phyloP scores from a whole-genome alignment of 768 basidiomycete genomes.

The Macrocybe gigantea region DNA sequence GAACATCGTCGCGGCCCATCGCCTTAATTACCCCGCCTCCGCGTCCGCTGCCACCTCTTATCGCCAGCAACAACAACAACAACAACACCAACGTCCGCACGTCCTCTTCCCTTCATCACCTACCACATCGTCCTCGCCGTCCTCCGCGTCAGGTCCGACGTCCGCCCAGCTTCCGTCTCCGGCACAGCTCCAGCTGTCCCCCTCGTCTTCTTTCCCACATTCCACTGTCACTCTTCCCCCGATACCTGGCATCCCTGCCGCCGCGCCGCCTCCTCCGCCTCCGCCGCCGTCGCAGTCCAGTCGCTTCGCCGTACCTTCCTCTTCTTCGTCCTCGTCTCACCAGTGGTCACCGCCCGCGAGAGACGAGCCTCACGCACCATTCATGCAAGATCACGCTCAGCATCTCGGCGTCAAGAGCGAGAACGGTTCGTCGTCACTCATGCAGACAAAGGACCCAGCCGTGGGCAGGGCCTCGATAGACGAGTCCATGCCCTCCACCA shows the following conservation, averaged over 20 bases:
- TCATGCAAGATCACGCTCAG: slow-evolving; percentile 18
- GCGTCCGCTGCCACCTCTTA: no score
- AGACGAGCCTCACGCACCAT: slow-evolving; percentile 12
- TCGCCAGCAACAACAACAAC: slow-evolving; percentile 4
- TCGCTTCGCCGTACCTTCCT: not conserved
- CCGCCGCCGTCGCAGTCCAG: not conserved
- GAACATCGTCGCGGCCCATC: no score
- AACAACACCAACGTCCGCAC: slow-evolving; percentile 5
- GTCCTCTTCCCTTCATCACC: slow-evolving; percentile 7
- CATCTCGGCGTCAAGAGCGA: slow-evolving; percentile 20
- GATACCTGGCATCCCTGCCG: not conserved
- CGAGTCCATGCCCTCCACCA: slow-evolving; percentile 80
- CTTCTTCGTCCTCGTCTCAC: slow-evolving; percentile 18
- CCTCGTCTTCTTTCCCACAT: slow-evolving; percentile 5
- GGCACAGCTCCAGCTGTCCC: slow-evolving; percentile 11
- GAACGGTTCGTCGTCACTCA: not conserved
- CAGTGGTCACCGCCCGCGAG: not conserved
- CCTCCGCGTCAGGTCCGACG: not conserved
- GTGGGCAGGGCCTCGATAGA: slow-evolving; percentile 29
- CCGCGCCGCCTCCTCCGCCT: not conserved
- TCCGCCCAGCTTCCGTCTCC: slow-evolving; percentile 15
- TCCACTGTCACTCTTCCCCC: slow-evolving; percentile 7
- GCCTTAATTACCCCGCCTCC: no score
- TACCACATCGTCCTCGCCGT: no score
- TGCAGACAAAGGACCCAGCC: slow-evolving; percentile 6